phyloP scores from a whole-genome alignment of 257 asterid genomes.

The Eustoma russellianum region DNA sequence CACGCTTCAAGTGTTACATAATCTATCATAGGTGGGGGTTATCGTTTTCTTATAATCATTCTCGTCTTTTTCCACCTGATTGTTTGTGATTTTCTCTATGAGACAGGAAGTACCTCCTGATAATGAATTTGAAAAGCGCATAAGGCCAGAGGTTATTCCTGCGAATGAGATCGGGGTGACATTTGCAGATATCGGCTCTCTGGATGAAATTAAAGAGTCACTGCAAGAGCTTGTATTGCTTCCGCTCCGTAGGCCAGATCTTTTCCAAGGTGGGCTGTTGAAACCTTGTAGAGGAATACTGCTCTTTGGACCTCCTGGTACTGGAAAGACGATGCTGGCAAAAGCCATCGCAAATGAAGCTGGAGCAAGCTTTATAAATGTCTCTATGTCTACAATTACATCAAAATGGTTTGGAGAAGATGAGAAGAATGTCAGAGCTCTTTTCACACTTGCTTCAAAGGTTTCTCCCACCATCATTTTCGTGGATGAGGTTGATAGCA shows the following conservation, averaged over 20 bases:
- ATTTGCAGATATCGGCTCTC: conserved; percentile 79
- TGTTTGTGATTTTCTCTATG: conserved; percentile 8
- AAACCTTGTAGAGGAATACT: conserved; percentile 97
- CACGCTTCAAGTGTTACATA: too few species aligned
- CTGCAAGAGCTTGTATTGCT: conserved; percentile 99
- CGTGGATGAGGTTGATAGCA: conserved; percentile 97
- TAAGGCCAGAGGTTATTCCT: conserved; percentile 93
- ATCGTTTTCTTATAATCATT: too few species aligned
- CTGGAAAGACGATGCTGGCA: conserved; percentile 99
- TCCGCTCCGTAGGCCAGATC: conserved; percentile 95
- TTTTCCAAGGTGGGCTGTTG: conserved; percentile 89
- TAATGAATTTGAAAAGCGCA: conserved; percentile 92
- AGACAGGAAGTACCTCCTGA: conserved; percentile 84
- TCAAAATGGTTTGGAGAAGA: conserved; percentile 99
- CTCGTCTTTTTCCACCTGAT: background rate
- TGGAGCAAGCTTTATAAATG: conserved; percentile 96
- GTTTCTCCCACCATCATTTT: conserved; percentile 91
- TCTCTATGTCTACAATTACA: conserved; percentile 93
- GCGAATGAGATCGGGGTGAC: conserved; percentile 84
- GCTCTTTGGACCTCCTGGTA: conserved; percentile 98
- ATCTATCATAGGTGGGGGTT: too few species aligned
- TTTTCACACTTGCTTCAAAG: conserved; percentile 93
- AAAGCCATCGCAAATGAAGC: conserved; percentile 98
- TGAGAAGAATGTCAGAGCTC: conserved; percentile 92
- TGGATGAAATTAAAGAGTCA: conserved; percentile 80